Evolutionary conservation across 805 yeast species (phyloP), one percentile per base, ranked within the genome.

Genomic region (Ogataea methylovora): DNA sequence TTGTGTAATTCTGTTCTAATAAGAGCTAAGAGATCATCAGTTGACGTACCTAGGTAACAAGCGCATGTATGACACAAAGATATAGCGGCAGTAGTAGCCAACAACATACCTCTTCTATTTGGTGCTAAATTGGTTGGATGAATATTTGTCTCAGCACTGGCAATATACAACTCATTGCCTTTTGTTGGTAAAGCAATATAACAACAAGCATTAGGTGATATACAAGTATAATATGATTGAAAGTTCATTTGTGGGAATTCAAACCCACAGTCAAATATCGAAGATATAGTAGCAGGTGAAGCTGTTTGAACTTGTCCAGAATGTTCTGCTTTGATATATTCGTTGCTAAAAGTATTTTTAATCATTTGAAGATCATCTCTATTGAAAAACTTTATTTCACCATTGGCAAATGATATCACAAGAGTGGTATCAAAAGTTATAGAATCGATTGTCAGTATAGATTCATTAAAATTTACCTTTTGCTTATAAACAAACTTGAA

Each of bases 61-160:
- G 87, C 73, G 35, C 70, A 67, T 0, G 92, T 75, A 52, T 83
- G 86, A 6, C 76, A 58, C 20, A 71, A 64, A 0, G 94, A 84
- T 33, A 84, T 56, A 0, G 75, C 79, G 1, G 74, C 76, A 0
- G 83, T 68, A 1, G 74, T 56, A 2, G 66, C 44, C n/a, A 58
- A 52, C 27, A 67, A 37, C 11, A 61, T 59, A 3, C 64, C 63
- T 22, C 46, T 48, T 29, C 34, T 48, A 15, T 43, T 42, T 13
- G 47, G 40, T 9, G 46, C 42, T 8, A 34, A 29, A 16, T 45
- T 43, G 4, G 34, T 34, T 13, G 43, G 31, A 21, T 42, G 44
- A 7, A 46, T 36, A 7, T 32, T 38, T 7, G 51, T 39, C 27
- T 45, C 43, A 4, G 48, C 45, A 27, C 53, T 48, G 4, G 45